Percentiles rank a stretch among this genome's conserved stretches.
phyloP scores from a whole-genome alignment of 306 rosid genomes.

The Quercus parvula region DNA sequence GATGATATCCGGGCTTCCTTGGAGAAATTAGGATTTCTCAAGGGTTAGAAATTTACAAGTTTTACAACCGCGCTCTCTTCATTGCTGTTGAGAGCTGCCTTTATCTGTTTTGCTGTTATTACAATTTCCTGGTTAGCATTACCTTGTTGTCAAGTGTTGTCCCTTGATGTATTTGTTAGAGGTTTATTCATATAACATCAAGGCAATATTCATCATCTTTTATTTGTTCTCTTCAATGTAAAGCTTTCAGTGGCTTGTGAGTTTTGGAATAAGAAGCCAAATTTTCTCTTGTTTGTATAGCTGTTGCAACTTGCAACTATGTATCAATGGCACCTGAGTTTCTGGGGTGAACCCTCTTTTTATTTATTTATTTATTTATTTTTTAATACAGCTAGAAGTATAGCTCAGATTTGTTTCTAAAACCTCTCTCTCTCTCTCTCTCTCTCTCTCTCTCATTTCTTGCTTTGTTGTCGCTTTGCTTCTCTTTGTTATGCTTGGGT shows the following conservation, averaged over 20 bases:
- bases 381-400: too few relatives aligned
- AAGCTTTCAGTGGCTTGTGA: neutral
- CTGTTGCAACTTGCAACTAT: neutral
- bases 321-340: neutral
- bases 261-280: conserved; percentile 18
- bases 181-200: neutral
- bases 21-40: conserved; percentile 61
- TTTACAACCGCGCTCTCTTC: conserved; percentile 11
- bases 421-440: too few relatives aligned
- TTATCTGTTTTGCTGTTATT: neutral
- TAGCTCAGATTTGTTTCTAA: too few relatives aligned
- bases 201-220: neutral
- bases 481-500: too few relatives aligned
- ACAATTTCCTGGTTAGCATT: neutral
- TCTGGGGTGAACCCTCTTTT: too few relatives aligned
- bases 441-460: too few relatives aligned
- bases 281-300: neutral
- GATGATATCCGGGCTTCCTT: conserved; percentile 60
- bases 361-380: too few relatives aligned
- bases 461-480: too few relatives aligned
- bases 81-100: conserved; percentile 19
- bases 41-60: conserved; percentile 26
- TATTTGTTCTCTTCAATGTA: neutral
- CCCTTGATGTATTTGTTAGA: neutral
- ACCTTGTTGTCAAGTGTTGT: neutral